phyloP scores from a whole-genome alignment of 108 stramenopile genomes.

The Cylindrotheca fusiformis region DNA sequence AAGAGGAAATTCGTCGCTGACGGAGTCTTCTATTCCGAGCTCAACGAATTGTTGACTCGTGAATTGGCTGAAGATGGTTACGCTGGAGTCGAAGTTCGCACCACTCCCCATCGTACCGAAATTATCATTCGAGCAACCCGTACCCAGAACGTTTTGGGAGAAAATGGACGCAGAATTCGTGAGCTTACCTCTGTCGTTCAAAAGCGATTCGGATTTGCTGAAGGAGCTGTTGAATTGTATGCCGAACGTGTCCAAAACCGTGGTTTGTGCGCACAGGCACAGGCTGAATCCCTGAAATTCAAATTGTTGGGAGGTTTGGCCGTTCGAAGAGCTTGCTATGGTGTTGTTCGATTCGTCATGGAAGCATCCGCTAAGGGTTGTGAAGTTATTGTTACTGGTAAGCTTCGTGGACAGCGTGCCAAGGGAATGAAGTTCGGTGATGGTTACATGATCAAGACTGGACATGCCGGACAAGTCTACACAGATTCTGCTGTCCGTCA shows the following conservation, averaged over 20 bases:
- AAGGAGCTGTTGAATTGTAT: constrained; percentile 97
- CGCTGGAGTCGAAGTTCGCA: constrained; percentile 98
- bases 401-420: constrained; percentile 99
- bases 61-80: constrained; percentile 99
- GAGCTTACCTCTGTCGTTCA: constrained; percentile 98
- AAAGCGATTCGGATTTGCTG: constrained; percentile 99
- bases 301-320: constrained; percentile 98
- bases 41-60: constrained; percentile 97
- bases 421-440: constrained; percentile 99
- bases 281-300: constrained; percentile 99
- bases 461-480: constrained; percentile 97
- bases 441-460: constrained; percentile 99
- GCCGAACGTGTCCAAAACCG: constrained; percentile 98
- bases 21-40: constrained; percentile 99
- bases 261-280: constrained; percentile 98
- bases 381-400: constrained; percentile 99
- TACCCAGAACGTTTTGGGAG: constrained; percentile 98
- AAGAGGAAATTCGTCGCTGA: constrained; percentile 99
- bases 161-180: constrained; percentile 99
- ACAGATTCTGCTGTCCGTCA: constrained; percentile 98
- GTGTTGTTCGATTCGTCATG: constrained; percentile 99
- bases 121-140: constrained; percentile 99
- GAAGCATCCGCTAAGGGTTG: constrained; percentile 99
- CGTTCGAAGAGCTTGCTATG: constrained; percentile 99
- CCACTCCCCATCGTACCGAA: constrained; percentile 98